phyloP scores from a whole-genome alignment of 495 filamentous ascomycete species.

The Immersiella caudata region DNA sequence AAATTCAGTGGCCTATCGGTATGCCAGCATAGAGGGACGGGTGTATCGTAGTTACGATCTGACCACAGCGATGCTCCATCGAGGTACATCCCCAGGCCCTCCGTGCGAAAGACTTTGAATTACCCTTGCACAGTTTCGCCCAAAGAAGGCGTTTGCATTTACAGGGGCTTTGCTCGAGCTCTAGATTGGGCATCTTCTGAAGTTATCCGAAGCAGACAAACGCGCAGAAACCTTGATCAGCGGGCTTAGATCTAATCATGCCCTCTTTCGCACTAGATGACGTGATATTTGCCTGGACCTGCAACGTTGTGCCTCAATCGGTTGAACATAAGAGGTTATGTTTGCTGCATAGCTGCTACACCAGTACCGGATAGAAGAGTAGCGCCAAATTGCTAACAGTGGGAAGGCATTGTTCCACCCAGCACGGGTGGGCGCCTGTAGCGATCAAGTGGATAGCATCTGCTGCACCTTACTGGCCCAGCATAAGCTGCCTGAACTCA shows the following conservation, averaged over 20 bases:
- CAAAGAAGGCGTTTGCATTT: too few relatives aligned
- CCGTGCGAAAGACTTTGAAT: too few relatives aligned
- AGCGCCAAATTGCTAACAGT: neutral
- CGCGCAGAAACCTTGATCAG: too few relatives aligned
- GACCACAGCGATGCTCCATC: neutral
- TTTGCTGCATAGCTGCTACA: neutral
- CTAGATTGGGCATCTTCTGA: too few relatives aligned
- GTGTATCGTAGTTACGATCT: neutral
- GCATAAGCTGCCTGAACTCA: neutral
- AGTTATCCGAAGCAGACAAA: too few relatives aligned
- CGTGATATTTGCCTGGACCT: neutral
- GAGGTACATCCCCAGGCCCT: too few relatives aligned
- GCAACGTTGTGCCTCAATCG: neutral
- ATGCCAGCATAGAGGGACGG: neutral
- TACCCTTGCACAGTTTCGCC: too few relatives aligned
- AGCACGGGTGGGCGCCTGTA: neutral
- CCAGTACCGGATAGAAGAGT: neutral
- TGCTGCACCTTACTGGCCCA: neutral
- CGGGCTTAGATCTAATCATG: too few relatives aligned
- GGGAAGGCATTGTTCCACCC: neutral
- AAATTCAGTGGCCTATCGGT: neutral
- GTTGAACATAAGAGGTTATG: neutral
- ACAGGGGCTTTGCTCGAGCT: too few relatives aligned
- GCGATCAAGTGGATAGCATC: neutral
- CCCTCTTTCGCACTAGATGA: neutral